A percentile compares a stretch with the other conserved stretches of the same genome.
Conservation (phyloP, 345 rosid species). For the Eutrema japonicum region DNA sequence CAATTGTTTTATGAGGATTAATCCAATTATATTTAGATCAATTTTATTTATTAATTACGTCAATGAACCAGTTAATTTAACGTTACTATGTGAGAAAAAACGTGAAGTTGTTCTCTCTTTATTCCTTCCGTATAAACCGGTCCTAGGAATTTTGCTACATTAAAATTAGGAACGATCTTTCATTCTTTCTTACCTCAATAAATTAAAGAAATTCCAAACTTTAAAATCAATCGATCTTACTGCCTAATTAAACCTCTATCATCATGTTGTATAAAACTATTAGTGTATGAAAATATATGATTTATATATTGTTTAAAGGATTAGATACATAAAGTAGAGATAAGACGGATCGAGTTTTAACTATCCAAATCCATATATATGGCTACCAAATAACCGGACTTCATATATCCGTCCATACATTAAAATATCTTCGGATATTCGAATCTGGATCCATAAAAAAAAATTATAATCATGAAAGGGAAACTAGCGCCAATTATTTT, state of each 20-base stretch:
- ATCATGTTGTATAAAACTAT: too few species aligned
- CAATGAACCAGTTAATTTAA: constrained; percentile 24
- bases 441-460: too few species aligned
- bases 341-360: too few species aligned
- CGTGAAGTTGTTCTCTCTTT: constrained; percentile 42
- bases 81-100: constrained; percentile 43
- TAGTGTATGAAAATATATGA: too few species aligned
- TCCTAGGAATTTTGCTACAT: constrained; percentile 43
- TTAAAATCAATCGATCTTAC: neutral
- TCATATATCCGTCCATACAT: too few species aligned
- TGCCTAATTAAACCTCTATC: neutral
- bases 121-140: constrained; percentile 49
- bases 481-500: neutral
- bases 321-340: too few species aligned
- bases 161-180: constrained; percentile 31
- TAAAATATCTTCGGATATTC: too few species aligned
- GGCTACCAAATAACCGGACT: too few species aligned
- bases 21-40: neutral
- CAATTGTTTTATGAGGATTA: neutral
- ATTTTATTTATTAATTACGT: constrained; percentile 13
- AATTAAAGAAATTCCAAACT: neutral
- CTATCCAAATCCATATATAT: too few species aligned
- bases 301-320: too few species aligned
- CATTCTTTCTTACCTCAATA: constrained; percentile 27
- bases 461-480: too few species aligned